phyloP scores from a whole-genome alignment of 495 filamentous ascomycete species.

The Delitschia confertaspora region DNA sequence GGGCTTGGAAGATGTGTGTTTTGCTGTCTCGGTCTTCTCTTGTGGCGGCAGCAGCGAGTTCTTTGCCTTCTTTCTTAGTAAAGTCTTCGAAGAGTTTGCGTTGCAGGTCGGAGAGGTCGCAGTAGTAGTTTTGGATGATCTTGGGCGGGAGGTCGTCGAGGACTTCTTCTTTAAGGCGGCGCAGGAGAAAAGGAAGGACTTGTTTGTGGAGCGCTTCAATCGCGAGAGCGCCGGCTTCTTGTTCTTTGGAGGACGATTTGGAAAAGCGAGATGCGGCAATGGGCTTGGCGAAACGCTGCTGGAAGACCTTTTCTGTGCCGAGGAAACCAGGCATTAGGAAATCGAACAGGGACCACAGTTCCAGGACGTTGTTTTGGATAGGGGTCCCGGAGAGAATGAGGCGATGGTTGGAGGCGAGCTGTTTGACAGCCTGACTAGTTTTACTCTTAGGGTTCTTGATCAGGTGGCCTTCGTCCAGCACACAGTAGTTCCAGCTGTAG shows the following conservation, averaged over 20 bases:
- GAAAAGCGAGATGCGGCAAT: conserved; percentile 90
- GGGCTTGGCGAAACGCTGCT: conserved; percentile 94
- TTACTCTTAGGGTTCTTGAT: conserved; percentile 98
- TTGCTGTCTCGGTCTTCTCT: conserved; percentile 80
- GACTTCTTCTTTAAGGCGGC: conserved; percentile 95
- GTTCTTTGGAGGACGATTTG: conserved; percentile 96
- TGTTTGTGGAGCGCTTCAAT: conserved; percentile 98
- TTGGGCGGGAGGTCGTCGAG: conserved; percentile 93
- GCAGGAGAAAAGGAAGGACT: conserved; percentile 90
- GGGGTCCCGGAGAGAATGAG: conserved; percentile 94
- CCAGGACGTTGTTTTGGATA: conserved; percentile 95
- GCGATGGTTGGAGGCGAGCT: conserved; percentile 78
- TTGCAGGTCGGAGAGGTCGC: conserved; percentile 92
- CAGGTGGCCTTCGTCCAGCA: conserved; percentile 93
- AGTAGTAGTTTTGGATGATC: conserved; percentile 99
- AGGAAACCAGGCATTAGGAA: conserved; percentile 99
- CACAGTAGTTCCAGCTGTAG: conserved; percentile 92
- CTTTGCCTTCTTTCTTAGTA: conserved; percentile 80
- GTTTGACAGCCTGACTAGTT: conserved; percentile 83
- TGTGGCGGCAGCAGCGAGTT: conserved; percentile 67
- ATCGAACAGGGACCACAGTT: conserved; percentile 98
- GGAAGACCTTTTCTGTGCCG: conserved; percentile 96
- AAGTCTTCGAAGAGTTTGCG: conserved; percentile 95
- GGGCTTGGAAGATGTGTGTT: conserved; percentile 96
- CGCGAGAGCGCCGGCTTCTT: conserved; percentile 90